Base-by-base conservation (phyloP, 164 flowering plant species). In the Kalanchoe fedtschenkoi region DNA sequence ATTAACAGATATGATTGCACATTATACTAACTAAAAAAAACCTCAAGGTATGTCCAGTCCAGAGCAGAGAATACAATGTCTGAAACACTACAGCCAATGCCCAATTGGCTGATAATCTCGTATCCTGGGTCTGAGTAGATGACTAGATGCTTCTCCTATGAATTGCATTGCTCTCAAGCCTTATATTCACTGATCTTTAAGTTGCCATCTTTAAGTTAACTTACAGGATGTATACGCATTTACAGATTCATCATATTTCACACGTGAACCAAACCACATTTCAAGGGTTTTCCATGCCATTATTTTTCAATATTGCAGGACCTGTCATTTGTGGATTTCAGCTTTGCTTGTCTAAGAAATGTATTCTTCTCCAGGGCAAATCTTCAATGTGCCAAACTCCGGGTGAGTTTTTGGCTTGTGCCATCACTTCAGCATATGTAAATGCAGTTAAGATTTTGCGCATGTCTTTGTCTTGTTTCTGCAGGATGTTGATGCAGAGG, bases 331-430 rank as follows among this genome's bases (percentile, higher is more conserved):
- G 97, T 92, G 65, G 97, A 92, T 74, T 92, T 92, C 85, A 88
- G 98, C 77, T 77, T 74, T 80, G 93, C 91, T 33, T 77, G 85
- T 67, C 83, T 92, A 42, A 74, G 67, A 68, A 78, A 75, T 74
- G 90, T 87, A 4, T 83, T 88, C 65, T 92, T 92, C 74, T 87
- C 97, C 60, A 87, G 85, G 62, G 96, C 98, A 64, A 85, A 89
- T 73, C 96, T 92, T 69, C 96, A 88, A 22, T 75, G 82, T 69
- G 93, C 98, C 35, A 92, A 88, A 78, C 90, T 92, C 64, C 79
- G 76, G 80, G 98, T 92, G 70, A 22, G 81, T 63, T 41, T 10
- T 4, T 63, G 21, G 46, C 3, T 5, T 57, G n/a, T 14, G 8
- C 37, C n/a, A 8, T 24, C 16, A 16, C 10, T 37, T 10, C 15